Evolutionary conservation across 768 basidiomycete species (phyloP).

Genomic region (Boletus coccyginus): DNA sequence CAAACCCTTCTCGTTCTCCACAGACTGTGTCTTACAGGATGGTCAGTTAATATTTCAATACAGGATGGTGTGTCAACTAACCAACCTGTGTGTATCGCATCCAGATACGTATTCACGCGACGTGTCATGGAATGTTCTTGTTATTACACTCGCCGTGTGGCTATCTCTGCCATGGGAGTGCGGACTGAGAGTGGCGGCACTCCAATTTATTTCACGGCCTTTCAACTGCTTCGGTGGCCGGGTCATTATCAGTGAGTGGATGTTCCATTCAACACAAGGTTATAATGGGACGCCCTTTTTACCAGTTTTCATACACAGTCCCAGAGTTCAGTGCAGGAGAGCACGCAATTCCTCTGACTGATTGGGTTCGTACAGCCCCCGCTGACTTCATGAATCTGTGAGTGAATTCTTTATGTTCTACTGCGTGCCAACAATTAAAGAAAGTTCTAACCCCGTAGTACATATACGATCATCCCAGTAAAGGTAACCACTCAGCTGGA

Average conservation of each 20-base stretch:
- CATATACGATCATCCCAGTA: too few relatives aligned
- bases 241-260: background rate
- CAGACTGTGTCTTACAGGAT: background rate
- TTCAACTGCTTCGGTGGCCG: too few relatives aligned
- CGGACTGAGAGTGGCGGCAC: background rate
- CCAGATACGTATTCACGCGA: too few relatives aligned
- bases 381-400: background rate
- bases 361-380: background rate
- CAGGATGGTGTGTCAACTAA: background rate
- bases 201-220: background rate
- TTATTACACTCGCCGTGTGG: background rate
- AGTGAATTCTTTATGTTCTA: too few relatives aligned
- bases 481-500: background rate
- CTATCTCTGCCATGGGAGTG: background rate
- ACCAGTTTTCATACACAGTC: too few relatives aligned
- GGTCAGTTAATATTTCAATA: background rate
- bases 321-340: background rate
- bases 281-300: background rate
- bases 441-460: background rate
- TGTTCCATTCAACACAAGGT: background rate
- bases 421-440: background rate
- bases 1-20: background rate
- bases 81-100: background rate
- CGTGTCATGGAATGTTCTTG: too few relatives aligned
- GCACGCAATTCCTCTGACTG: background rate